Evolutionary conservation across 345 rosid species (phyloP).

Genomic region (Chamaenerion angustifolium): DNA sequence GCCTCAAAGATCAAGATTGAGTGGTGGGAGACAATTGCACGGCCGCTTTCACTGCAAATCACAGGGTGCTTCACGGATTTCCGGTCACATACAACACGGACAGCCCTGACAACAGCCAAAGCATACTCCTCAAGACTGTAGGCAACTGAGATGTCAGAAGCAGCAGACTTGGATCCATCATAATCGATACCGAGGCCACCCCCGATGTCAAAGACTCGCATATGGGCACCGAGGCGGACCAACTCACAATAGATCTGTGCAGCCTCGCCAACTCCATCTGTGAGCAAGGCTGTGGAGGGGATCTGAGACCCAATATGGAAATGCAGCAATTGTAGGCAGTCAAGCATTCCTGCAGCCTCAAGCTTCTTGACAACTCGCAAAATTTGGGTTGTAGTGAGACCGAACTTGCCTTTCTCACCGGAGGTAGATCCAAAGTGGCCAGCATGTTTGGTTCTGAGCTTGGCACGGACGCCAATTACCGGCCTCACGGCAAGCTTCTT

Average conservation of each 20-base stretch:
- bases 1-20: conserved; percentile 79
- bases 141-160: conserved; percentile 74
- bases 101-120: conserved; percentile 54
- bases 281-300: conserved; percentile 52
- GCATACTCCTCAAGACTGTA: conserved; percentile 83
- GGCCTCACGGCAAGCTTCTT: conserved; percentile 51
- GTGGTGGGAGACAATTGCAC: conserved; percentile 91
- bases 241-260: conserved; percentile 86
- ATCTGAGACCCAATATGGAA: conserved; percentile 95
- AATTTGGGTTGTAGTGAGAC: conserved; percentile 65
- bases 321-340: conserved; percentile 73
- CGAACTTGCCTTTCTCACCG: conserved; percentile 95
- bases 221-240: conserved; percentile 74
- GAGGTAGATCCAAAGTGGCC: conserved; percentile 98
- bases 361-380: conserved; percentile 63
- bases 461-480: conserved; percentile 68
- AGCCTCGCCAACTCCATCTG: conserved; percentile 69
- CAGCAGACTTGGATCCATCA: conserved; percentile 79
- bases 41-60: conserved; percentile 79
- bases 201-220: conserved; percentile 69
- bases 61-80: conserved; percentile 66
- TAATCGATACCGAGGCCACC: conserved; percentile 92
- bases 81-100: conserved; percentile 52
- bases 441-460: conserved; percentile 75
- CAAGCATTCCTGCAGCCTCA: conserved; percentile 51